phyloP scores from a whole-genome alignment of 2,329 filamentous ascomycete genomes.

The Lecanoromycetidae sp. region DNA sequence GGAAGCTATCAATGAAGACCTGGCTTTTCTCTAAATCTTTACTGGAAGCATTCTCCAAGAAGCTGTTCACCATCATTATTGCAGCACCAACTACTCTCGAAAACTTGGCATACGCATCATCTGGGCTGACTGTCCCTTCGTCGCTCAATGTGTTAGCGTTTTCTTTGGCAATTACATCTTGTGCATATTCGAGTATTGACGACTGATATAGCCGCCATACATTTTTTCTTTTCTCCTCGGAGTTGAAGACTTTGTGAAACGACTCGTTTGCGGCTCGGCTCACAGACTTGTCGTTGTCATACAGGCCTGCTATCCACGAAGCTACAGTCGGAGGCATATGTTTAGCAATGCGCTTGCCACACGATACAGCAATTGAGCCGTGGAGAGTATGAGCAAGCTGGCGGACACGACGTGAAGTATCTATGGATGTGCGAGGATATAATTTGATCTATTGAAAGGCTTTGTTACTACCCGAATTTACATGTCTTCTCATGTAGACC shows the following conservation, averaged over 20 bases:
- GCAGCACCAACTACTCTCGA: slow-evolving; percentile 59
- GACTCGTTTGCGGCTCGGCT: slow-evolving; percentile 67
- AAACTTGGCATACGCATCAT: slow-evolving; percentile 81
- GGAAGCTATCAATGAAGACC: slow-evolving; percentile 51
- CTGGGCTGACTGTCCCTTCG: slow-evolving; percentile 66
- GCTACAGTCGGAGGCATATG: slow-evolving; percentile 66
- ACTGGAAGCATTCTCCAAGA: slow-evolving; percentile 24
- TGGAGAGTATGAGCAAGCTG: slow-evolving; percentile 74
- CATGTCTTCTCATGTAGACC: slow-evolving; percentile 27
- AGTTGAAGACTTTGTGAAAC: slow-evolving; percentile 61
- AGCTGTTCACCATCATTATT: slow-evolving; percentile 44
- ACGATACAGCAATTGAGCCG: slow-evolving; percentile 44
- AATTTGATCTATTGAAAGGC: slow-evolving; percentile 54
- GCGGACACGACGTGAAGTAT: slow-evolving; percentile 74
- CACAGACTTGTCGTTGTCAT: slow-evolving; percentile 70
- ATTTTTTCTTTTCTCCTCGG: slow-evolving; percentile 61
- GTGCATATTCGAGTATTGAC: slow-evolving; percentile 70
- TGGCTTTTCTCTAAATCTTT: slow-evolving; percentile 48
- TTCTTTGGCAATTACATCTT: slow-evolving; percentile 64
- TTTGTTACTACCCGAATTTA: slow-evolving; percentile 31
- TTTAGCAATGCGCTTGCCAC: slow-evolving; percentile 71
- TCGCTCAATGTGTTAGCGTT: slow-evolving; percentile 75
- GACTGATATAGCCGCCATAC: slow-evolving; percentile 75
- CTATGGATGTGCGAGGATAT: slow-evolving; percentile 82
- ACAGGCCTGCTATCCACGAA: slow-evolving; percentile 81